Conservation (phyloP, 805 yeast species). For the Wickerhamomyces sydowiorum region DNA sequence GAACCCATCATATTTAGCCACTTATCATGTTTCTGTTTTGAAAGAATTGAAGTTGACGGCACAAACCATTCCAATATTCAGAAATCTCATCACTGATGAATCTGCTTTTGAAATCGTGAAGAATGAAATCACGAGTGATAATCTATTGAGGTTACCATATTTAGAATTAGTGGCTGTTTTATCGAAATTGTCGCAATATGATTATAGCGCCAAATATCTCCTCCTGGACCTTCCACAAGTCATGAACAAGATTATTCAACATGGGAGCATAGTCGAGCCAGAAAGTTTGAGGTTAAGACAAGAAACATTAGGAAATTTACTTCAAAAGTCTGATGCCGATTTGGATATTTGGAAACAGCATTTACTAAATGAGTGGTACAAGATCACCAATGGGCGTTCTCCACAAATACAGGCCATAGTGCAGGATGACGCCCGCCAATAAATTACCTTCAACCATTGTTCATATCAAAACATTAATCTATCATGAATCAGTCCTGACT, state of each 20-base stretch:
- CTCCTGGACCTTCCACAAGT: slow-evolving; percentile 15
- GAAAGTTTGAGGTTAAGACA: slow-evolving; percentile 16
- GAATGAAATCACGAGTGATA: slow-evolving; percentile 5
- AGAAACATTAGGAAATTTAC: slow-evolving; percentile 13
- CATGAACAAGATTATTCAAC: slow-evolving; percentile 18
- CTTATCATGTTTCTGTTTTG: slow-evolving; percentile 8
- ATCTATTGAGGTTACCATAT: slow-evolving; percentile 13
- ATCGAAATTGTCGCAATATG: slow-evolving; percentile 3
- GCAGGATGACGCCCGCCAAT: too few species aligned
- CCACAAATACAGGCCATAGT: background rate
- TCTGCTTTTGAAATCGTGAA: slow-evolving; percentile 6
- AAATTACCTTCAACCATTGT: too few species aligned
- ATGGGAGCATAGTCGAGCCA: slow-evolving; percentile 13
- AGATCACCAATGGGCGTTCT: slow-evolving; percentile 7
- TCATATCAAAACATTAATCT: too few species aligned
- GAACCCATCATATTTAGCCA: slow-evolving; percentile 14
- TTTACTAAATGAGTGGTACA: slow-evolving; percentile 9
- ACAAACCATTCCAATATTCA: slow-evolving; percentile 9
- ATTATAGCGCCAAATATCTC: slow-evolving; percentile 10
- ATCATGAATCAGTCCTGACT: too few species aligned
- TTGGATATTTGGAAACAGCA: slow-evolving; percentile 16
- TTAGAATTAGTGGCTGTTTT: slow-evolving; percentile 16
- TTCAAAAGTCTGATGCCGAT: slow-evolving; percentile 6
- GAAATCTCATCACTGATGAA: slow-evolving; percentile 8
- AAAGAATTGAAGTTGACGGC: slow-evolving; percentile 5